These are phyloP conservation scores for Candida cerambycidarum DNA, from an alignment of 805 yeast genomes.

Conservation along the genomic window DNA sequence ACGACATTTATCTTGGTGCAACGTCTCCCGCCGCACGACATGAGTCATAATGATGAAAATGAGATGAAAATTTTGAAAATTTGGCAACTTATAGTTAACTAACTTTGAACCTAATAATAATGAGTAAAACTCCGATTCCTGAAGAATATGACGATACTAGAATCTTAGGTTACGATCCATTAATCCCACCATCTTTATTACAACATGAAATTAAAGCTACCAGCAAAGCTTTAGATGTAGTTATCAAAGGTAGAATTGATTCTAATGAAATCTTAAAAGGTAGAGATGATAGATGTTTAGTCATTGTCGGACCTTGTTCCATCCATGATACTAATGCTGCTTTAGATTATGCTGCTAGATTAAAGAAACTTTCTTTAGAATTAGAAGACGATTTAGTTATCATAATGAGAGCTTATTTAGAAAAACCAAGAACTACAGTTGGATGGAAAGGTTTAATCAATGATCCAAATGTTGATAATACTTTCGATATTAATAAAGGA, in stretches of 20 bases:
- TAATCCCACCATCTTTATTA: conserved; percentile 90
- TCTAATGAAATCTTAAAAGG: conserved; percentile 75
- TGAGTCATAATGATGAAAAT: conserved; percentile 3
- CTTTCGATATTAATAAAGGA: conserved; percentile 94
- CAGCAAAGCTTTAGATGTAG: conserved; percentile 56
- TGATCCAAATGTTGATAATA: conserved; percentile 93
- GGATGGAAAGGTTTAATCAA: conserved; percentile 99
- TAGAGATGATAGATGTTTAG: conserved; percentile 79
- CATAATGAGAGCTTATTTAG: conserved; percentile 96
- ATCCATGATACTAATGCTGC: conserved; percentile 95
- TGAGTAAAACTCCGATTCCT: conserved; percentile 52
- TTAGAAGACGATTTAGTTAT: conserved; percentile 75
- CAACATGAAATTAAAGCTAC: conserved; percentile 82
- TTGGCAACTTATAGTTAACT: conserved; percentile 1
- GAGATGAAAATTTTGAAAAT: conserved; percentile 5
- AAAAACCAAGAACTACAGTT: conserved; percentile 97
- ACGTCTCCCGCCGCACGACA: background rate
- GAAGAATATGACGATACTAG: conserved; percentile 75
- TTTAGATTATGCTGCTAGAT: conserved; percentile 74
- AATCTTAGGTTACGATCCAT: conserved; percentile 88
- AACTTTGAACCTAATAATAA: conserved; percentile 7
- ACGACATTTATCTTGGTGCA: background rate
- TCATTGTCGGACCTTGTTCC: conserved; percentile 96
- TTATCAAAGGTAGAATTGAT: conserved; percentile 73
- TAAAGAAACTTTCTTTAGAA: conserved; percentile 57